These are phyloP conservation scores for Colletotrichum lentis DNA, from an alignment of 2,329 filamentous ascomycete species.

Conservation along the genomic window DNA sequence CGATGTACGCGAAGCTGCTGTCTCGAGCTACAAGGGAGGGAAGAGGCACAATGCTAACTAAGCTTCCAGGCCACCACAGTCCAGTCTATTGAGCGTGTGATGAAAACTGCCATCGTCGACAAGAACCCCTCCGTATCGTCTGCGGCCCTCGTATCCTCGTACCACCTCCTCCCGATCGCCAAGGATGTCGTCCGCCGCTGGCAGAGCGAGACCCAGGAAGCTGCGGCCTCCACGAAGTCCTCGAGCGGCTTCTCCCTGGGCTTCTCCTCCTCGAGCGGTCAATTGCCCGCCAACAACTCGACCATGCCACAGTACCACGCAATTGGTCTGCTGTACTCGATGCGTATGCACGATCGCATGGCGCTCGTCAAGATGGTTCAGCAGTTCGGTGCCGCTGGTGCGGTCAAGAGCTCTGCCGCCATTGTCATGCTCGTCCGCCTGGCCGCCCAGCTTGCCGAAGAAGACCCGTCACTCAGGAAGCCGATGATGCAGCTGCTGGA, in stretches of 20 bases:
- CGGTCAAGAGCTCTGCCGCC: slow-evolving; percentile 93
- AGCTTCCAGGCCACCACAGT: slow-evolving; percentile 81
- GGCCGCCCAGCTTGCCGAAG: slow-evolving; percentile 91
- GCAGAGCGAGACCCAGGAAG: slow-evolving; percentile 98
- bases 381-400: slow-evolving; percentile 90
- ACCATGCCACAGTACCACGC: slow-evolving; percentile 99
- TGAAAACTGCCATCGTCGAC: slow-evolving; percentile 99
- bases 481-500: slow-evolving; percentile 98
- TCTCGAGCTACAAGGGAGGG: slow-evolving; percentile 17
- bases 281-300: slow-evolving; percentile 86
- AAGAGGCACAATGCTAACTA: slow-evolving; percentile 21
- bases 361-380: slow-evolving; percentile 99
- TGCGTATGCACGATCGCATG: slow-evolving; percentile 97
- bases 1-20: slow-evolving; percentile 68
- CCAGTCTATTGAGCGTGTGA: slow-evolving; percentile 95
- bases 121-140: slow-evolving; percentile 98
- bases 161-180: slow-evolving; percentile 95
- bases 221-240: slow-evolving; percentile 88
- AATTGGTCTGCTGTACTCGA: slow-evolving; percentile 96
- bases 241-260: slow-evolving; percentile 89
- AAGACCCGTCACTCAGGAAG: slow-evolving; percentile 86
- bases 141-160: slow-evolving; percentile 93
- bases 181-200: slow-evolving; percentile 94
- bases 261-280: slow-evolving; percentile 81
- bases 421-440: slow-evolving; percentile 91